phyloP scores from a whole-genome alignment of 2,329 filamentous ascomycete genomes.

The Acrodontium crateriforme region DNA sequence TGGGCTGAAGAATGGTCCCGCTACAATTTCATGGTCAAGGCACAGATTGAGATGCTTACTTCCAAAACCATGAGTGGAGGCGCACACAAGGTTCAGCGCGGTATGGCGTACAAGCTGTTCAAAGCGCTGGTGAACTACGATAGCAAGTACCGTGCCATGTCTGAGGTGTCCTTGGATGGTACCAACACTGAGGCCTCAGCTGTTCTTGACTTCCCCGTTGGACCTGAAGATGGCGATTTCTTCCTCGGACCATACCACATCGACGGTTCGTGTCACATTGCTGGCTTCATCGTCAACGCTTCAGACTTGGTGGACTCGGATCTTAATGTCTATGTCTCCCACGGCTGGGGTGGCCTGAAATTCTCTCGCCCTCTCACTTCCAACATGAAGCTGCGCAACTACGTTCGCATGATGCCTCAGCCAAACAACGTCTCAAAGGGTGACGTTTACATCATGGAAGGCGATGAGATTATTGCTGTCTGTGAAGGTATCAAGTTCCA shows the following conservation, averaged over 20 bases:
- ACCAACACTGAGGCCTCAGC: conserved; percentile 43
- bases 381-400: conserved; percentile 40
- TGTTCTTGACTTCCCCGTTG: conserved; percentile 40
- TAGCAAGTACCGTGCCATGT: conserved; percentile 43
- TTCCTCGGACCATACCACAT: conserved; percentile 47
- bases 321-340: conserved; percentile 47
- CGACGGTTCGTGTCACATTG: conserved; percentile 43
- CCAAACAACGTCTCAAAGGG: conserved; percentile 42
- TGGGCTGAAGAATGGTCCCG: conserved; percentile 56
- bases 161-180: conserved; percentile 44
- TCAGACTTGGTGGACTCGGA: conserved; percentile 45
- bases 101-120: conserved; percentile 66
- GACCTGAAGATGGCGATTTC: conserved; percentile 40
- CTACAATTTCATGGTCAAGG: conserved; percentile 44
- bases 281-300: conserved; percentile 47
- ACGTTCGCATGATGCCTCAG: conserved; percentile 47
- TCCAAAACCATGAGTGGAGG: conserved; percentile 50
- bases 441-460: conserved; percentile 47
- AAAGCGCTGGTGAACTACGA: conserved; percentile 44
- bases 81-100: conserved; percentile 59
- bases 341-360: conserved; percentile 48
- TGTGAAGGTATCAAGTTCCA: conserved; percentile 53
- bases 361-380: conserved; percentile 29
- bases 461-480: conserved; percentile 44
- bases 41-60: conserved; percentile 50